These are phyloP conservation scores for Aspergillus hortae DNA, from an alignment of 2,329 filamentous ascomycete species.

Conservation along the genomic window DNA sequence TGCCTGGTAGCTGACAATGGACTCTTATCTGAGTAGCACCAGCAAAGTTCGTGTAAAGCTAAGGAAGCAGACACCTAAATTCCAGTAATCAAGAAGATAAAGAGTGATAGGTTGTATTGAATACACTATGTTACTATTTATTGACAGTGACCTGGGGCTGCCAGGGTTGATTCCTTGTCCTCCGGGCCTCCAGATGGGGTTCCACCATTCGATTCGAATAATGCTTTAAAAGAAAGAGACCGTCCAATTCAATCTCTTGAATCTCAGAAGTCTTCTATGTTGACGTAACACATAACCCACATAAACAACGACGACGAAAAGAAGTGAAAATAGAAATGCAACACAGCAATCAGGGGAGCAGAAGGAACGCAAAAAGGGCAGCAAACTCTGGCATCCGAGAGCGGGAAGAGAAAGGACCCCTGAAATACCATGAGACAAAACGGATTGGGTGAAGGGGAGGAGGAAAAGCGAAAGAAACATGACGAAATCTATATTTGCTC, in stretches of 20 bases:
- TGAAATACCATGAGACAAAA: conserved; percentile 12
- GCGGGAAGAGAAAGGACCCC: conserved; percentile 13
- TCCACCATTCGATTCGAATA: conserved; percentile 4
- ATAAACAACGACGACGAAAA: conserved; percentile 13
- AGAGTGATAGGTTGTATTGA: conserved; percentile 5
- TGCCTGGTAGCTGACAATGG: no score
- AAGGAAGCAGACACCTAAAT: no score
- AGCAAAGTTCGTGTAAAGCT: no score
- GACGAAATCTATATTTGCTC: conserved; percentile 28
- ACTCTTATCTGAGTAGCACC: no score
- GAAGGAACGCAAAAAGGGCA: conserved; percentile 19
- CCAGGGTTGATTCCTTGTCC: neutral
- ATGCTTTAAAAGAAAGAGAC: conserved; percentile 7
- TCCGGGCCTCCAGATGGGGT: neutral
- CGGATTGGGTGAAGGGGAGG: neutral
- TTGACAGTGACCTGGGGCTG: neutral
- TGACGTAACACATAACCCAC: conserved; percentile 27
- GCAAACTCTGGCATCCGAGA: conserved; percentile 19
- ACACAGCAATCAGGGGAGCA: conserved; percentile 15
- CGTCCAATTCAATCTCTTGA: conserved; percentile 17
- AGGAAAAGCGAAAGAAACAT: conserved; percentile 16
- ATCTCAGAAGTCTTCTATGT: conserved; percentile 18
- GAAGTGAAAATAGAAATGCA: conserved; percentile 19
- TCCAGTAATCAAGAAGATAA: neutral
- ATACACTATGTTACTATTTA: conserved; percentile 9